Percentiles rank a stretch among this genome's conserved stretches.
Conservation (phyloP, 2,329 filamentous ascomycete species). For the Trichoderma endophyticum region DNA sequence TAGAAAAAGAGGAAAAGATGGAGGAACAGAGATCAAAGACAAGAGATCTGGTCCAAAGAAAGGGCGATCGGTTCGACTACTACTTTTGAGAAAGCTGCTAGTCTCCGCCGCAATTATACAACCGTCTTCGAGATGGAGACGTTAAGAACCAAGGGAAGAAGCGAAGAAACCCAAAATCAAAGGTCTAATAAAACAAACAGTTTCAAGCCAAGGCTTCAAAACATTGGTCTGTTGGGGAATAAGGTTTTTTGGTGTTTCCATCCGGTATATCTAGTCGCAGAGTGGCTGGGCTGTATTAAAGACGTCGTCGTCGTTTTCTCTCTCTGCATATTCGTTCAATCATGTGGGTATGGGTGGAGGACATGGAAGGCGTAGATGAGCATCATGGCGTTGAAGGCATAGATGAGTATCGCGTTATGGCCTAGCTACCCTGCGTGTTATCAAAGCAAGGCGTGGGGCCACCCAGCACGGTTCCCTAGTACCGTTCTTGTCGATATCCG, state of each 20-base stretch:
- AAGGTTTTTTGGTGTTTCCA: background rate
- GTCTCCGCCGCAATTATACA: slow-evolving; percentile 20
- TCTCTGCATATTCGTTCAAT: slow-evolving; percentile 21
- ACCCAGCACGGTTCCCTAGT: slow-evolving; percentile 25
- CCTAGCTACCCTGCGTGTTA: background rate
- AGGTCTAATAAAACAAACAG: slow-evolving; percentile 25
- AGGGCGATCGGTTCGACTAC: background rate
- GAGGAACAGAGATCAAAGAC: slow-evolving; percentile 14
- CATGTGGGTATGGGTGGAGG: slow-evolving; percentile 13
- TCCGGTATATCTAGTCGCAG: background rate
- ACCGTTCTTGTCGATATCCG: slow-evolving; percentile 45
- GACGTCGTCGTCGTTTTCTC: background rate
- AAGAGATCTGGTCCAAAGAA: background rate
- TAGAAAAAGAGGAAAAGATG: slow-evolving; percentile 18
- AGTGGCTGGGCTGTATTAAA: background rate
- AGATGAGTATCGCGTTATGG: background rate
- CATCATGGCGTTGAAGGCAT: background rate
- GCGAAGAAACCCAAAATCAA: slow-evolving; percentile 1
- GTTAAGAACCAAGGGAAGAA: background rate
- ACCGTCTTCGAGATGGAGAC: background rate
- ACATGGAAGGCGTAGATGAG: slow-evolving; percentile 8
- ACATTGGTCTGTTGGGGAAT: background rate
- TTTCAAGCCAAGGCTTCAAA: slow-evolving; percentile 17
- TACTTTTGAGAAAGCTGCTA: background rate
- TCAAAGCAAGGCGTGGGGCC: background rate